Percentiles rank a stretch among this genome's conserved stretches.
Evolutionary conservation across 1,284 basidiomycete species (phyloP).

Genomic region (Gomphus bonarii): DNA sequence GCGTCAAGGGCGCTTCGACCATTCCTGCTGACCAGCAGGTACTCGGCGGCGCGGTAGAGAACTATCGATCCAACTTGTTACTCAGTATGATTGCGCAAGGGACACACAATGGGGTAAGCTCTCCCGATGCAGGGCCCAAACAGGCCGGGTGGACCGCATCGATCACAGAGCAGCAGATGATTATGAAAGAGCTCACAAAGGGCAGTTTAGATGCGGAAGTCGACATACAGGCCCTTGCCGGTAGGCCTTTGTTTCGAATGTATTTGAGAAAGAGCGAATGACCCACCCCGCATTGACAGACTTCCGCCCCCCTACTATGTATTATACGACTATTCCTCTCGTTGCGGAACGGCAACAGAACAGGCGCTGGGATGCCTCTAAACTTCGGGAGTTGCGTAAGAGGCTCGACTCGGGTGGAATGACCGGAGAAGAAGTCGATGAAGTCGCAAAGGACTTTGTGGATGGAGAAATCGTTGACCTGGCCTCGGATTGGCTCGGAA

Average conservation of each 20-base stretch:
- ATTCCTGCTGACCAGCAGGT: conserved; percentile 89
- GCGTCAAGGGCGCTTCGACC: conserved; percentile 78
- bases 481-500: conserved; percentile 98
- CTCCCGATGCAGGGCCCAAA: conserved; percentile 45
- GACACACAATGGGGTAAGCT: conserved; percentile 42
- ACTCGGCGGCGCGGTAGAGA: conserved; percentile 81
- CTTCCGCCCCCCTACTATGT: conserved; percentile 81
- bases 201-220: conserved; percentile 70
- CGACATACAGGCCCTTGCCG: conserved; percentile 75
- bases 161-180: conserved; percentile 87
- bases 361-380: conserved; percentile 88
- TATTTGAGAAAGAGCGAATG: neutral
- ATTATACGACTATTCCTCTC: conserved; percentile 86
- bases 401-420: conserved; percentile 76
- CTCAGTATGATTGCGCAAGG: conserved; percentile 84
- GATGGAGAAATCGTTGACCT: conserved; percentile 89
- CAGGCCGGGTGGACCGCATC: conserved; percentile 54
- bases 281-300: too few species aligned
- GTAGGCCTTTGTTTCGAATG: conserved; percentile 39
- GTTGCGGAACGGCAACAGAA: conserved; percentile 77
- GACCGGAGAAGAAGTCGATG: conserved; percentile 82
- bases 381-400: conserved; percentile 90
- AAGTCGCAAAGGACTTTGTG: conserved; percentile 80
- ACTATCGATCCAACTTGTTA: conserved; percentile 86
- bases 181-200: conserved; percentile 83